Conservation (phyloP, 495 filamentous ascomycete species). For the Cladorrhinum samala region DNA sequence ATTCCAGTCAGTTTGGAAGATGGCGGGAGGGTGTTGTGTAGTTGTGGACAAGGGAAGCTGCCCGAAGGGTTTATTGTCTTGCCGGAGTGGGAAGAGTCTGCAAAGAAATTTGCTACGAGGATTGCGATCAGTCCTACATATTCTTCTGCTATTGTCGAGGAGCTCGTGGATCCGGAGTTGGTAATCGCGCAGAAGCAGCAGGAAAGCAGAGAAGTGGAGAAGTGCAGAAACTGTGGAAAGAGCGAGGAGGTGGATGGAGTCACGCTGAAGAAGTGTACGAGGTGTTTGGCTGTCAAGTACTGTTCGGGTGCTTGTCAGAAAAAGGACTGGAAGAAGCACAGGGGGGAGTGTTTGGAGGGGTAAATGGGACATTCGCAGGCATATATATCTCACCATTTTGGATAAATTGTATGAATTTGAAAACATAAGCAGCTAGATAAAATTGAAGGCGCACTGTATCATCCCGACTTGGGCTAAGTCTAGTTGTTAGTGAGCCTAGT, state of each 20-base stretch:
- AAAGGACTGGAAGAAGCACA: conserved; percentile 35
- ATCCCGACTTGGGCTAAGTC: no score
- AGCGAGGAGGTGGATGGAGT: conserved; percentile 13
- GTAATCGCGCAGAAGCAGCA: background rate
- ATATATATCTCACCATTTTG: no score
- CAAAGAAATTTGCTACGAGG: conserved; percentile 21
- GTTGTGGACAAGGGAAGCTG: conserved; percentile 30
- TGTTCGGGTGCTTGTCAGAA: conserved; percentile 33
- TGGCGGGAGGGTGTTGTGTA: conserved; percentile 28
- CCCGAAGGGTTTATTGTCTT: conserved; percentile 24
- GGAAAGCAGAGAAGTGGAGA: background rate
- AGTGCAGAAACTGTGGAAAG: conserved; percentile 27
- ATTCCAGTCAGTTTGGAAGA: conserved; percentile 25
- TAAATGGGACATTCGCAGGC: no score
- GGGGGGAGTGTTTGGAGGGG: conserved; percentile 28
- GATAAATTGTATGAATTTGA: no score
- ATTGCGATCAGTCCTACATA: conserved; percentile 33
- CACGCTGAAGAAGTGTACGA: conserved; percentile 22
- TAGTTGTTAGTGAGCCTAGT: no score
- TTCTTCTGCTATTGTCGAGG: conserved; percentile 27
- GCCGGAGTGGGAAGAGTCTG: conserved; percentile 27
- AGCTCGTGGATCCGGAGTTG: conserved; percentile 15
- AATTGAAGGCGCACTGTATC: no score
- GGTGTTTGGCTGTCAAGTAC: conserved; percentile 28
- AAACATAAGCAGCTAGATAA: no score